phyloP scores from a whole-genome alignment of 2,329 filamentous ascomycete genomes.

The Metarhizium humberi region DNA sequence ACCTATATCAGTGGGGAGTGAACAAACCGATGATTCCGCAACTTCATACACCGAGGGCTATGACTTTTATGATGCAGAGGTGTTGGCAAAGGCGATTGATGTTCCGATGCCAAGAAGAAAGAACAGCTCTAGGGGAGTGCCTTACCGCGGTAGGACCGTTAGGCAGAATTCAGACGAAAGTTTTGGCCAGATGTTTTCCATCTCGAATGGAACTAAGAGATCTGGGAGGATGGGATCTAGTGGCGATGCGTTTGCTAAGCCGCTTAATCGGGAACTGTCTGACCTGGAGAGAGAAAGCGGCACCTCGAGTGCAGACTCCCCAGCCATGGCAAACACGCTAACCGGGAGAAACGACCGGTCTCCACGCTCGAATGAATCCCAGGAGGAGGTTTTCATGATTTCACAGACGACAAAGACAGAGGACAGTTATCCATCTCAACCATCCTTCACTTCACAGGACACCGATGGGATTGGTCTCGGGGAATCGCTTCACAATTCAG shows the following conservation, averaged over 20 bases:
- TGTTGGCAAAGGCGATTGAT: constrained; percentile 41
- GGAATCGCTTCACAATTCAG: background rate
- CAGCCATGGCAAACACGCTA: constrained; percentile 13
- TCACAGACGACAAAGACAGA: constrained; percentile 36
- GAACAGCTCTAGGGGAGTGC: constrained; percentile 21
- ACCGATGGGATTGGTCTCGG: constrained; percentile 4
- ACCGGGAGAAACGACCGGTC: constrained; percentile 6
- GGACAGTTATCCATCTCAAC: constrained; percentile 22
- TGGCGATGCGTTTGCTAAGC: constrained; percentile 15
- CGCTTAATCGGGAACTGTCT: constrained; percentile 18
- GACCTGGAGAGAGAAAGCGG: constrained; percentile 20
- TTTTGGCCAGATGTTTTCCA: constrained; percentile 48
- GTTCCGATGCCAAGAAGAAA: constrained; percentile 35
- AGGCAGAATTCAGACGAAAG: constrained; percentile 51
- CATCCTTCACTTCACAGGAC: constrained; percentile 20
- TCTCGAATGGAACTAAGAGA: constrained; percentile 36
- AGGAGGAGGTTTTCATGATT: constrained; percentile 32
- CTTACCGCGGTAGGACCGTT: constrained; percentile 17
- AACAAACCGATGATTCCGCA: constrained; percentile 37
- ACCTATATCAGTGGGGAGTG: constrained; percentile 40
- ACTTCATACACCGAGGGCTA: constrained; percentile 51
- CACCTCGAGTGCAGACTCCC: constrained; percentile 25
- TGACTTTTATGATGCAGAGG: constrained; percentile 57
- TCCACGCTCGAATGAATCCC: constrained; percentile 17
- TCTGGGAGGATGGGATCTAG: constrained; percentile 7